Evolutionary conservation across 345 rosid genomes (phyloP), one percentile per base, ranked within the genome.

Genomic region (Salix udensis): DNA sequence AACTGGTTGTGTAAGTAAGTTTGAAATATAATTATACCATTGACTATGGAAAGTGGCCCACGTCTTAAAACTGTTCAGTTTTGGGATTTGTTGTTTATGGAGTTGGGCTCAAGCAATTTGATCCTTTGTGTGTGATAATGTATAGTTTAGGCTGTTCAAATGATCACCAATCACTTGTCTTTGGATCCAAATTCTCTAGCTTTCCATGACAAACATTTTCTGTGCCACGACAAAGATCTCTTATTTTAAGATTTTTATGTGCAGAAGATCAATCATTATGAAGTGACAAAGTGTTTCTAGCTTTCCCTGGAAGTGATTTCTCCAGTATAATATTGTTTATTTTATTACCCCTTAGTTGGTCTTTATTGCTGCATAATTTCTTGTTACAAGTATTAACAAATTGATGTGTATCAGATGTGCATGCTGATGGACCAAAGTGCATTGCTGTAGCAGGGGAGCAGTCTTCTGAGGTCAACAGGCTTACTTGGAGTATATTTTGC

Each of bases 391-490:
- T 31, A 68, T 67, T 76, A 74, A 73, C 11, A 36, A 37, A 44
- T 48, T 53, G 23, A 30, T 78, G 14, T 67, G 53, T 36, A 69
- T 30, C 82, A 88, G 92, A 74, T 79, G 65, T 72, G 39, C 72
- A 74, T 79, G 80, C 75, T n/a, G 83, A 82, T 70, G 88, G 88
- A 60, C 72, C 83, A 66, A 84, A 87, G 71, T 89, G 68, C 66
- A 84, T 91, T 73, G 97, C 98, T 75, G 61, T 91, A 76, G 94
- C 89, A n/a, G 98, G 98, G 83, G 92, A 91, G 78, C 81, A 86
- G 70, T 74, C 92, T 80, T 83, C 86, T 58, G 90, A 91, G 97
- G 98, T 92, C 53, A 71, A 53, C 77, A 31, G 39, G 78, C 60
- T 39, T 67, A 26, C 76, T 77, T 53, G 31, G 55, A 19, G 24